phyloP scores from a whole-genome alignment of 805 yeast species.

The Clavispora phyllophila region DNA sequence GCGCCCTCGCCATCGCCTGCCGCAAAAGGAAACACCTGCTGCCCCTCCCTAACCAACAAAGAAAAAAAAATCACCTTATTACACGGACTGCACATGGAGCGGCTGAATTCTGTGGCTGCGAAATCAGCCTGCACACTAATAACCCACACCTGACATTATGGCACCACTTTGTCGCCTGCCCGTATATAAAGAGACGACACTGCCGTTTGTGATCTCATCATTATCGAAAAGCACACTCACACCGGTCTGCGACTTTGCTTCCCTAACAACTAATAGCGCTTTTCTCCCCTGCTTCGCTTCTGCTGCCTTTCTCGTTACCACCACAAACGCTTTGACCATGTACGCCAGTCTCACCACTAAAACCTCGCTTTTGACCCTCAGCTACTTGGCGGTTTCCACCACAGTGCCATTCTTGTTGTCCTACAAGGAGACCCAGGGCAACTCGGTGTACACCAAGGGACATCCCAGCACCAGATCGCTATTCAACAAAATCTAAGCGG shows the following conservation, averaged over 20 bases:
- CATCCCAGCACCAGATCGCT: conserved; percentile 31
- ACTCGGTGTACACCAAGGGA: conserved; percentile 26
- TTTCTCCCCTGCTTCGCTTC: background rate
- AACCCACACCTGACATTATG: conserved; percentile 3
- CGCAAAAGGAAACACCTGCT: too few species aligned
- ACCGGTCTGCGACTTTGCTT: background rate
- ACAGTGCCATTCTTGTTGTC: conserved; percentile 38
- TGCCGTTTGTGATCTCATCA: background rate
- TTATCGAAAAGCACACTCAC: background rate
- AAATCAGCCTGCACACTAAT: conserved; percentile 4
- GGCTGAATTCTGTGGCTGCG: conserved; percentile 11
- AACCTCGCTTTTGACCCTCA: conserved; percentile 29
- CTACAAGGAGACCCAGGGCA: conserved; percentile 30
- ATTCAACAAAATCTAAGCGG: conserved; percentile 27
- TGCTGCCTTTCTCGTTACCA: too few species aligned
- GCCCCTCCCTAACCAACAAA: too few species aligned
- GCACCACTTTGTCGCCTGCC: conserved; percentile 4
- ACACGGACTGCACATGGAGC: background rate
- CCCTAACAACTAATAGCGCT: background rate
- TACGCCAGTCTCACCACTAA: conserved; percentile 19
- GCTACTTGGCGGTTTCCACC: conserved; percentile 36
- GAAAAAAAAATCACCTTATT: background rate
- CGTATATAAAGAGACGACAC: background rate
- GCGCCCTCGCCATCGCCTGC: too few species aligned
- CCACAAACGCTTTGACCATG: conserved; percentile 13